These are phyloP conservation scores for Obelidium mucronatum DNA, from an alignment of 192 early-diverging fungal species.

Conservation along the genomic window DNA sequence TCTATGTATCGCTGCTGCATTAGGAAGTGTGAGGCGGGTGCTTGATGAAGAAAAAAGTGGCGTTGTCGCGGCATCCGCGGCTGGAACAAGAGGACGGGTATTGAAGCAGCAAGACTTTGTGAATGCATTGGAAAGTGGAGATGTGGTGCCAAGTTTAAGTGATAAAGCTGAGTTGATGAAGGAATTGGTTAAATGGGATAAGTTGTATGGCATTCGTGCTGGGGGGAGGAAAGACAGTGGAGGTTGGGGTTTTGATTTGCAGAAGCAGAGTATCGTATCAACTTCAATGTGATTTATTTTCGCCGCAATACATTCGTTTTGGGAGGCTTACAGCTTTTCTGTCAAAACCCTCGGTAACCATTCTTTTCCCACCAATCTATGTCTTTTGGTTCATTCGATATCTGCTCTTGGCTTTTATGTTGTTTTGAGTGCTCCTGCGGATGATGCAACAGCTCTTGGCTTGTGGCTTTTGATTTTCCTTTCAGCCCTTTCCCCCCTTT, in stretches of 20 bases:
- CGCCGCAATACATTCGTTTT: too few relatives aligned
- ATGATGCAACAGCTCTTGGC: too few relatives aligned
- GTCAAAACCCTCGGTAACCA: too few relatives aligned
- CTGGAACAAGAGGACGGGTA: neutral
- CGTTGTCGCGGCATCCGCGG: neutral
- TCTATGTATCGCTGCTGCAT: constrained; percentile 79
- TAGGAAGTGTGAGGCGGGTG: constrained; percentile 13
- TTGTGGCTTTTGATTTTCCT: too few relatives aligned
- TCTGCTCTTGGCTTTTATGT: too few relatives aligned
- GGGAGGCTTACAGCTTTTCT: too few relatives aligned
- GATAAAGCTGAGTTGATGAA: constrained; percentile 36
- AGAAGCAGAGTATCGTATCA: too few relatives aligned
- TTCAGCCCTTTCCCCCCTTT: too few relatives aligned
- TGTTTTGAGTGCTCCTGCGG: too few relatives aligned
- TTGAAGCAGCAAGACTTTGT: constrained; percentile 22
- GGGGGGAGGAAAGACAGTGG: constrained; percentile 15
- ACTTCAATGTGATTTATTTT: too few relatives aligned
- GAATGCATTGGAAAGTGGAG: constrained; percentile 33
- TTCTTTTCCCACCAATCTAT: too few relatives aligned
- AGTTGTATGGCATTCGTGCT: constrained; percentile 37
- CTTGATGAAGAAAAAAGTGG: neutral
- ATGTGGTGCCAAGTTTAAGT: constrained; percentile 39
- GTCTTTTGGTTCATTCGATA: too few relatives aligned
- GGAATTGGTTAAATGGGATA: constrained; percentile 42
- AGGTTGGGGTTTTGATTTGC: constrained; percentile 36